phyloP scores from a whole-genome alignment of 257 asterid species.

The Ajuga chamaepitys region DNA sequence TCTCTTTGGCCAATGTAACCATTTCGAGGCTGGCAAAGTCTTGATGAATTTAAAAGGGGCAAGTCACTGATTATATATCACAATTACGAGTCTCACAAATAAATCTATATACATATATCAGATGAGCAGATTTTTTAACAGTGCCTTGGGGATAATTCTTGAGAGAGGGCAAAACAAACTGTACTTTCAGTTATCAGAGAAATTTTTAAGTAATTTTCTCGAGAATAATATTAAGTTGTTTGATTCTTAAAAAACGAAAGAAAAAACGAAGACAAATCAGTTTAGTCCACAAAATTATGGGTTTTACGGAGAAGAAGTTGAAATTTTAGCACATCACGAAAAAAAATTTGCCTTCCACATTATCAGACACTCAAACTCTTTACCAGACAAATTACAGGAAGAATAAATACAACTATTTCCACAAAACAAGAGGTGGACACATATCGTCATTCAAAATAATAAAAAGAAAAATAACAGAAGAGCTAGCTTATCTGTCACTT shows the following conservation, averaged over 20 bases:
- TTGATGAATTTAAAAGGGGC: neutral
- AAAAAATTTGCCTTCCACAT: neutral
- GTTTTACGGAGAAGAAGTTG: no score
- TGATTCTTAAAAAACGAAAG: neutral
- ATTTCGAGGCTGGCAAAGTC: neutral
- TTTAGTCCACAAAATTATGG: neutral
- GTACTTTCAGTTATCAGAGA: neutral
- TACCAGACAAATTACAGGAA: neutral
- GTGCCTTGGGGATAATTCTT: no score
- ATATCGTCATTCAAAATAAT: neutral
- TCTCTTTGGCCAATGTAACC: neutral
- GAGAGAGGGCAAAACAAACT: neutral
- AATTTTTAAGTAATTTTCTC: neutral
- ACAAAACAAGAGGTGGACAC: neutral
- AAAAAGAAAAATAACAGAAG: neutral
- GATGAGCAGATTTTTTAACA: no score
- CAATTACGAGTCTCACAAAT: neutral
- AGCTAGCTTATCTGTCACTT: neutral
- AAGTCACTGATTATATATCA: neutral
- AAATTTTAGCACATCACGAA: neutral
- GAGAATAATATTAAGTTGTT: no score
- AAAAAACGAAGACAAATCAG: neutral
- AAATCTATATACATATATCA: no score
- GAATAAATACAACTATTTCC: neutral
- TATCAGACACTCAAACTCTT: neutral